A percentile compares a stretch with the other conserved stretches of the same genome.
Evolutionary conservation across 495 filamentous ascomycete species (phyloP).

Genomic region (Viridothelium virens): DNA sequence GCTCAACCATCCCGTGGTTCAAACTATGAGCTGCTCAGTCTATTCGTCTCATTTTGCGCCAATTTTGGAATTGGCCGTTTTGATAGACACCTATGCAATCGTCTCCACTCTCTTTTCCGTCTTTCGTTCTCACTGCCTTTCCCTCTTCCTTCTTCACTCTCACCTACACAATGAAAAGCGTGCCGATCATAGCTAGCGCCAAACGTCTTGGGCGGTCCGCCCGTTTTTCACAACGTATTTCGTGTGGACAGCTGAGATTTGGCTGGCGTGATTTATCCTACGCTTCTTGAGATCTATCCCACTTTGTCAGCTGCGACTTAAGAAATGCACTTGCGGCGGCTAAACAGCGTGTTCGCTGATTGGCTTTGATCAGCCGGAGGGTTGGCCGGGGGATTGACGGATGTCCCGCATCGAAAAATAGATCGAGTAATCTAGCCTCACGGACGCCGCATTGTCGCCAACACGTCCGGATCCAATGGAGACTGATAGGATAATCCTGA

Average conservation of each 20-base stretch:
- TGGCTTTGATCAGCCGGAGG: conserved; percentile 9
- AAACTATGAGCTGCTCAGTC: too few relatives aligned
- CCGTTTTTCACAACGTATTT: not conserved
- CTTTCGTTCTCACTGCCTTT: too few relatives aligned
- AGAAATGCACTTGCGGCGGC: conserved; percentile 6
- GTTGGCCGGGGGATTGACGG: conserved; percentile 9
- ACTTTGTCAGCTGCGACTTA: conserved; percentile 1
- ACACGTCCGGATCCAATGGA: conserved; percentile 2
- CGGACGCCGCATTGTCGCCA: conserved; percentile 5
- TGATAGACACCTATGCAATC: too few relatives aligned
- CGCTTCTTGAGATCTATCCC: not conserved
- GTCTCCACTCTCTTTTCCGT: too few relatives aligned
- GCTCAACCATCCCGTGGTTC: too few relatives aligned
- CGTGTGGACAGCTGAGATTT: not conserved
- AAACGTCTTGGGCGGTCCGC: not conserved
- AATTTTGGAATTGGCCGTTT: too few relatives aligned
- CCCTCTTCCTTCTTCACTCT: too few relatives aligned
- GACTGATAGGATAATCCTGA: conserved; percentile 6
- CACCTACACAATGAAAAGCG: not conserved
- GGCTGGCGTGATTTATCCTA: conserved; percentile 1
- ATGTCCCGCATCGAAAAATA: conserved; percentile 9
- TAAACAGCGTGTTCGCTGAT: conserved; percentile 9
- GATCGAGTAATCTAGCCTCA: not conserved
- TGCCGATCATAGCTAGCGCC: not conserved
- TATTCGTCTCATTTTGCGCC: too few relatives aligned